Evolutionary conservation across 192 early-diverging fungal genomes (phyloP).

Genomic region (Backusella circina): DNA sequence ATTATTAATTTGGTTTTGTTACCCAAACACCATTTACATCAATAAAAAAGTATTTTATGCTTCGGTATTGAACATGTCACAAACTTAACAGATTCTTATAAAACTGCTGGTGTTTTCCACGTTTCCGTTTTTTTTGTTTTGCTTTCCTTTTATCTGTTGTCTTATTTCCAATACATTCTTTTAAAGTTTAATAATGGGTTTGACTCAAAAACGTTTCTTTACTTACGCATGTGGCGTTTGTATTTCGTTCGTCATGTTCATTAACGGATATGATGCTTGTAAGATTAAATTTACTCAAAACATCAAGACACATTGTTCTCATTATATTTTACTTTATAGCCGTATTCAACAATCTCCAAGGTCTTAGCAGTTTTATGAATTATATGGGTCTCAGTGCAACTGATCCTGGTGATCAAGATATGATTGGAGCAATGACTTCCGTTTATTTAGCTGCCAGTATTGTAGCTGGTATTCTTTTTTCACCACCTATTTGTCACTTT

Average conservation of each 20-base stretch:
- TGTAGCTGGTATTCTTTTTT: slow-evolving; percentile 14
- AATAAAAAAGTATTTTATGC: neutral
- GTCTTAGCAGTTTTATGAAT: neutral
- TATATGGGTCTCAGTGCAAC: slow-evolving; percentile 1
- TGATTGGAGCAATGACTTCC: slow-evolving; percentile 19
- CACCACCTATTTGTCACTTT: slow-evolving; percentile 15
- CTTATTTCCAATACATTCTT: neutral
- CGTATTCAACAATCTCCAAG: slow-evolving; percentile 23
- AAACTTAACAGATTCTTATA: neutral
- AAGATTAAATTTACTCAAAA: neutral
- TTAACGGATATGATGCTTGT: slow-evolving; percentile 28
- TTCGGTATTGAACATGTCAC: neutral
- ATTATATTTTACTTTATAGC: neutral
- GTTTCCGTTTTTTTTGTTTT: neutral
- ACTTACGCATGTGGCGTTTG: slow-evolving; percentile 9
- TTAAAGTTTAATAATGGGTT: neutral
- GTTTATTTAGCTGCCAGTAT: slow-evolving; percentile 14
- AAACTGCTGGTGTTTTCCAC: neutral
- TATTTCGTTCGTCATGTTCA: slow-evolving; percentile 20
- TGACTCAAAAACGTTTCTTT: slow-evolving; percentile 7
- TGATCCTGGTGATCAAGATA: neutral
- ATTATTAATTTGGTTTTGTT: neutral
- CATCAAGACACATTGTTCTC: neutral
- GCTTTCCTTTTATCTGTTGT: neutral
- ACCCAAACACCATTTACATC: neutral